Evolutionary conservation across 2,329 filamentous ascomycete species (phyloP).

Genomic region (Leptographium procerum): DNA sequence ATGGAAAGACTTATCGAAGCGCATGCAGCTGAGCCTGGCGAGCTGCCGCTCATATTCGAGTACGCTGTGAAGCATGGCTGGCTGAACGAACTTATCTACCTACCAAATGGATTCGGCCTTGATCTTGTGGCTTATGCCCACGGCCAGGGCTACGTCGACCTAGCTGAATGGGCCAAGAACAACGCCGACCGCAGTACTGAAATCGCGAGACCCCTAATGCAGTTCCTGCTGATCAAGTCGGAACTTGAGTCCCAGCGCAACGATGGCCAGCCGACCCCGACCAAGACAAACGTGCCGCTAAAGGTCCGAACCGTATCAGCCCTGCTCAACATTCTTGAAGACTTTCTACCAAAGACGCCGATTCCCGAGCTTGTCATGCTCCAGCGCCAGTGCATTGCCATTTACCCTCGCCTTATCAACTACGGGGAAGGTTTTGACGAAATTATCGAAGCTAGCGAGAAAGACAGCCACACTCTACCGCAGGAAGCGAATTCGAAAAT

Average conservation of each 20-base stretch:
- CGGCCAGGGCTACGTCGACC: slow-evolving; percentile 65
- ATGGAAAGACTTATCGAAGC: slow-evolving; percentile 66
- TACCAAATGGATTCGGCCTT: slow-evolving; percentile 73
- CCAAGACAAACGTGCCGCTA: slow-evolving; percentile 59
- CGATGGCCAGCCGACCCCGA: slow-evolving; percentile 27
- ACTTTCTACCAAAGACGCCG: slow-evolving; percentile 49
- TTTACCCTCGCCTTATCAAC: slow-evolving; percentile 90
- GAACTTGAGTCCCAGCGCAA: slow-evolving; percentile 68
- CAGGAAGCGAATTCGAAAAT: slow-evolving; percentile 75
- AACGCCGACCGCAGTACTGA: slow-evolving; percentile 55
- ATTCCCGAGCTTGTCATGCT: slow-evolving; percentile 63
- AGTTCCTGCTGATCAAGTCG: slow-evolving; percentile 77
- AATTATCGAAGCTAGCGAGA: slow-evolving; percentile 76
- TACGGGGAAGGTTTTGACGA: slow-evolving; percentile 89
- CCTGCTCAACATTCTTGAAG: slow-evolving; percentile 68
- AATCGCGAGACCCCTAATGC: slow-evolving; percentile 60
- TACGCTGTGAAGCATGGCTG: slow-evolving; percentile 73
- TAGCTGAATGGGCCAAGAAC: slow-evolving; percentile 68
- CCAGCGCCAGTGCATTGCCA: slow-evolving; percentile 79
- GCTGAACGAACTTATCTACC: slow-evolving; percentile 69
- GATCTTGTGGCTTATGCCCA: slow-evolving; percentile 82
- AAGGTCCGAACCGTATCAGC: slow-evolving; percentile 77
- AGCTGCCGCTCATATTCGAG: slow-evolving; percentile 60
- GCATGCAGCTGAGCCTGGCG: slow-evolving; percentile 58
- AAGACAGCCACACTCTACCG: slow-evolving; percentile 70